phyloP scores from a whole-genome alignment of 805 yeast species.

The Kodamaea leandrae region DNA sequence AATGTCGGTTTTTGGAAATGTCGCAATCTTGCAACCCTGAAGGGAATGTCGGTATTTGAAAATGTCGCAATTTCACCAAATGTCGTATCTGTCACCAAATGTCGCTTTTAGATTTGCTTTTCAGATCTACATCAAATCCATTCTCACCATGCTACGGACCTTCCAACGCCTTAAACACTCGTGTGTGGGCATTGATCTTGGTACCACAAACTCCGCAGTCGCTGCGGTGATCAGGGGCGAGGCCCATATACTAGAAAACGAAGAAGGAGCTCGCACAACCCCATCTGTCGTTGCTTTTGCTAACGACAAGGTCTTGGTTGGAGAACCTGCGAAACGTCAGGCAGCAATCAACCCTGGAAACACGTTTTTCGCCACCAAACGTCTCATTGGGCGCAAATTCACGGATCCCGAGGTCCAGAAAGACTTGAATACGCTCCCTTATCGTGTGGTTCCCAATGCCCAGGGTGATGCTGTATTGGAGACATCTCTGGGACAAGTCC shows the following conservation, averaged over 20 bases:
- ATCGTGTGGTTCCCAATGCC: conserved; percentile 52
- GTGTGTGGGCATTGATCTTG: conserved; percentile 81
- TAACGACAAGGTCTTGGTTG: conserved; percentile 45
- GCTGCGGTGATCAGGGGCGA: conserved; percentile 67
- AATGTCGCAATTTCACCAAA: too few species aligned
- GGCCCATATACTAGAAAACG: conserved; percentile 68
- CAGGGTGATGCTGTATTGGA: conserved; percentile 73
- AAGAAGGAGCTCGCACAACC: conserved; percentile 76
- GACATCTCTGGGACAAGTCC: conserved; percentile 37
- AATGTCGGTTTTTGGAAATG: too few species aligned
- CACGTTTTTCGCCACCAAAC: conserved; percentile 78
- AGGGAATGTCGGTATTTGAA: too few species aligned
- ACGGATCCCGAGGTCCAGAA: conserved; percentile 68
- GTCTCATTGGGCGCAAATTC: conserved; percentile 73
- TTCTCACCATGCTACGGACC: conserved; percentile 1
- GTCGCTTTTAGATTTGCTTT: too few species aligned
- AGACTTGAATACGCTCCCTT: conserved; percentile 63
- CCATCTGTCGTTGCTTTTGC: conserved; percentile 75
- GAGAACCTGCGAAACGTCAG: conserved; percentile 74
- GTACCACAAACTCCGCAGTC: conserved; percentile 85
- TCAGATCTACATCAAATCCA: too few species aligned
- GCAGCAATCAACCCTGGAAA: conserved; percentile 72
- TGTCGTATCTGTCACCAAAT: too few species aligned
- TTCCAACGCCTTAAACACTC: conserved; percentile 6
- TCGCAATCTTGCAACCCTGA: too few species aligned